phyloP scores from a whole-genome alignment of 441 rosid genomes.

The Theobroma grandiflorum region DNA sequence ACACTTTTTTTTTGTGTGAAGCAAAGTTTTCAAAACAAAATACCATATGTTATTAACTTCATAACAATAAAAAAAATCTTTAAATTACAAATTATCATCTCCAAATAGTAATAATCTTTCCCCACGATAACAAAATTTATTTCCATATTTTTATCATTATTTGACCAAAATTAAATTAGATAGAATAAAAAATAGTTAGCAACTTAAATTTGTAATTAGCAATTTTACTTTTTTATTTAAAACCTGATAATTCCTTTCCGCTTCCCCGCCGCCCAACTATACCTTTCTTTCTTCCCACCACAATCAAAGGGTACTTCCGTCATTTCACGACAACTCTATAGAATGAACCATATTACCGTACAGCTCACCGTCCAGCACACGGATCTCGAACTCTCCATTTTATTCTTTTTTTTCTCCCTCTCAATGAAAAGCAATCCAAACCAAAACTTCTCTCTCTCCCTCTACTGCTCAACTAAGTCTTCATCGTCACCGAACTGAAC shows the following conservation, averaged over 20 bases:
- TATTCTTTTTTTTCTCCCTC: not conserved
- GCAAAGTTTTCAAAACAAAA: no score
- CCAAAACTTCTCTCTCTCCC: not conserved
- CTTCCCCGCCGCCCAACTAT: not conserved
- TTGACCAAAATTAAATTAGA: no score
- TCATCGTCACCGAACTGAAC: slow-evolving; percentile 1
- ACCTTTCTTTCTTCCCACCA: not conserved
- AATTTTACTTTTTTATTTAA: no score
- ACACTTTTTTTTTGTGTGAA: no score
- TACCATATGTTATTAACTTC: no score
- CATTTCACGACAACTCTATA: not conserved
- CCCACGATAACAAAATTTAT: no score
- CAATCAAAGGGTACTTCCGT: not conserved
- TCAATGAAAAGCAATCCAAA: not conserved
- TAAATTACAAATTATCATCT: no score
- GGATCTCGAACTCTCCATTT: not conserved
- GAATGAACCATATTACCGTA: not conserved
- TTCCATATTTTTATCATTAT: no score
- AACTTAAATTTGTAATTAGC: no score
- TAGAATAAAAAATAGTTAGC: no score
- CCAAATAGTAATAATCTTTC: no score
- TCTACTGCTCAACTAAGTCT: not conserved
- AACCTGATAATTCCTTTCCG: not conserved
- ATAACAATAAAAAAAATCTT: no score
- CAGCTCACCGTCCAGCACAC: not conserved